Evolutionary conservation across 1,284 basidiomycete species (phyloP).

Genomic region (Ganoderma multipileum): DNA sequence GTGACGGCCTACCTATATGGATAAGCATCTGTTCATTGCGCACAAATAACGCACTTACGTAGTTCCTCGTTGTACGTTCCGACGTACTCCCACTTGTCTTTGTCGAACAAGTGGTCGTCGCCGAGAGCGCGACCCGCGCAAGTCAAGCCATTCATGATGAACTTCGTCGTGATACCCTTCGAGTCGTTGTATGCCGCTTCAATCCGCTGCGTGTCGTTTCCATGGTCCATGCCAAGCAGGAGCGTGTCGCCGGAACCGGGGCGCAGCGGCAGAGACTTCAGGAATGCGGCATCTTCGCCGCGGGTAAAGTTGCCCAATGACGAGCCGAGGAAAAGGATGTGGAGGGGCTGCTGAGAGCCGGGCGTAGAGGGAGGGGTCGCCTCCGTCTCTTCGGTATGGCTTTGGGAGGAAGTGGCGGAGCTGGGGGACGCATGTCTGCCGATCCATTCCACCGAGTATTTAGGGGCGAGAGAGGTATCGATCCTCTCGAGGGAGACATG

Average conservation of each 20-base stretch:
- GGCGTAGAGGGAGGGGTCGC: conserved; percentile 49
- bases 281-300: conserved; percentile 75
- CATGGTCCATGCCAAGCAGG: conserved; percentile 86
- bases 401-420: conserved; percentile 39
- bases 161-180: conserved; percentile 78
- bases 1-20: conserved; percentile 67
- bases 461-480: conserved; percentile 24
- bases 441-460: conserved; percentile 29
- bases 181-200: conserved; percentile 88
- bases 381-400: conserved; percentile 36
- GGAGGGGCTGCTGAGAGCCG: conserved; percentile 59
- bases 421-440: conserved; percentile 43
- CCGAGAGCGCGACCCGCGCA: conserved; percentile 68
- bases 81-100: conserved; percentile 85
- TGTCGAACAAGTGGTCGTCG: conserved; percentile 65
- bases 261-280: conserved; percentile 81
- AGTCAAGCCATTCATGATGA: conserved; percentile 92
- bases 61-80: conserved; percentile 76
- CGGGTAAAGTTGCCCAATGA: conserved; percentile 94
- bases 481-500: conserved; percentile 28
- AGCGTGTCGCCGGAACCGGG: conserved; percentile 75
- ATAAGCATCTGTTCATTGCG: background rate
- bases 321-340: conserved; percentile 93
- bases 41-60: conserved; percentile 52
- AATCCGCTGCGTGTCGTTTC: conserved; percentile 72